Percentiles rank a stretch among this genome's conserved stretches.
phyloP scores from a whole-genome alignment of 345 rosid species.

The Lepidium sativum region DNA sequence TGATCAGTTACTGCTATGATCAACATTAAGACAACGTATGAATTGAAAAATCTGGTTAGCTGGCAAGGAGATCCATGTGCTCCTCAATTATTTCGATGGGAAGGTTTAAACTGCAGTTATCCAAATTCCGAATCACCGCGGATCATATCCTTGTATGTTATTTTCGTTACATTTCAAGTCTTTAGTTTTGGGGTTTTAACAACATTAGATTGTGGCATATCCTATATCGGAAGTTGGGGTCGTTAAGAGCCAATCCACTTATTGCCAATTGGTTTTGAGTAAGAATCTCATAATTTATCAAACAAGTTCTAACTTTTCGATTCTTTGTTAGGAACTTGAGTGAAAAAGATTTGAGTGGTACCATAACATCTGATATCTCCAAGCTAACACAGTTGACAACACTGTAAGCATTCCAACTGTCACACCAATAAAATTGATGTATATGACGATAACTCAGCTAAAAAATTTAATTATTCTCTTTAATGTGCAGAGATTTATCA shows the following conservation, averaged over 20 bases:
- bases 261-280: too few species aligned
- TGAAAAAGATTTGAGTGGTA: conserved; percentile 28
- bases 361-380: conserved; percentile 23
- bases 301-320: not conserved
- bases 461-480: not conserved
- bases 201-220: too few species aligned
- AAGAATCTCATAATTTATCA: too few species aligned
- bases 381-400: conserved; percentile 25
- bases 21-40: conserved; percentile 31
- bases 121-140: conserved; percentile 8
- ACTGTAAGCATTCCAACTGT: conserved; percentile 29
- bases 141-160: conserved; percentile 43
- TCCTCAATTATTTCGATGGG: conserved; percentile 26
- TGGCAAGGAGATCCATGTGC: conserved; percentile 55
- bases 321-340: conserved; percentile 25
- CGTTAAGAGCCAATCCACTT: too few species aligned
- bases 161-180: not conserved
- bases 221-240: too few species aligned
- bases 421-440: not conserved
- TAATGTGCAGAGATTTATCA: conserved; percentile 48
- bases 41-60: conserved; percentile 4
- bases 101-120: conserved; percentile 37
- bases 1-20: conserved; percentile 33
- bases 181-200: not conserved
- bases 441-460: not conserved